Conservation (phyloP, 2,329 filamentous ascomycete species). For the Penicillium sp. region DNA sequence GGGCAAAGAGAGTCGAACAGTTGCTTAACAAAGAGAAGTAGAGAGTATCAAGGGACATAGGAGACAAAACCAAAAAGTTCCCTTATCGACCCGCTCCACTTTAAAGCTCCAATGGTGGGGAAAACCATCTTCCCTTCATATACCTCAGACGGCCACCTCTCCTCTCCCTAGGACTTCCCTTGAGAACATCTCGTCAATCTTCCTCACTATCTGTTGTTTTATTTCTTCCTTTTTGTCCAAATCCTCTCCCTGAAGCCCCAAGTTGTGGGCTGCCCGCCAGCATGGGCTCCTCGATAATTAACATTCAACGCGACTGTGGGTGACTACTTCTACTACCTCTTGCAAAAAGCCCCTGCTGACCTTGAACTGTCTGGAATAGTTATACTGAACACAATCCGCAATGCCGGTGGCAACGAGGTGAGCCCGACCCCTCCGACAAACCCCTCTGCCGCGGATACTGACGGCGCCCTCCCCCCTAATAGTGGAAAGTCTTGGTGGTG, state of each 20-base stretch:
- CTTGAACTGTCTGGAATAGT: constrained; percentile 46
- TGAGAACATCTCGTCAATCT: background rate
- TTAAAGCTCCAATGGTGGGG: constrained; percentile 28
- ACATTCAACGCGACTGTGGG: constrained; percentile 76
- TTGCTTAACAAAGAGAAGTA: background rate
- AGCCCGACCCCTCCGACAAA: constrained; percentile 27
- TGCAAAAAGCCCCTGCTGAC: constrained; percentile 12
- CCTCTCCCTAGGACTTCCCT: background rate
- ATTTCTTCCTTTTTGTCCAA: background rate
- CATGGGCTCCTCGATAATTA: constrained; percentile 83
- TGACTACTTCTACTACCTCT: constrained; percentile 5
- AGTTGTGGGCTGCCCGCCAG: constrained; percentile 33
- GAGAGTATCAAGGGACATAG: background rate
- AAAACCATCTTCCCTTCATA: constrained; percentile 23
- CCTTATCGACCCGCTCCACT: constrained; percentile 25
- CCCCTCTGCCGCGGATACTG: constrained; percentile 25
- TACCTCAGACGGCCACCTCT: constrained; percentile 24
- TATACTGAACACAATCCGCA: constrained; percentile 70
- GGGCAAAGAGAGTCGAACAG: background rate
- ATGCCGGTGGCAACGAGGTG: constrained; percentile 79
- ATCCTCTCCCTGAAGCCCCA: constrained; percentile 13
- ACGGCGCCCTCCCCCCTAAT: constrained; percentile 20
- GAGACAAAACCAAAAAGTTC: constrained; percentile 10
- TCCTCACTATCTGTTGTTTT: background rate
- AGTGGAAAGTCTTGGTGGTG: constrained; percentile 97